phyloP scores from a whole-genome alignment of 2,329 filamentous ascomycete species.

The Didymella exigua region DNA sequence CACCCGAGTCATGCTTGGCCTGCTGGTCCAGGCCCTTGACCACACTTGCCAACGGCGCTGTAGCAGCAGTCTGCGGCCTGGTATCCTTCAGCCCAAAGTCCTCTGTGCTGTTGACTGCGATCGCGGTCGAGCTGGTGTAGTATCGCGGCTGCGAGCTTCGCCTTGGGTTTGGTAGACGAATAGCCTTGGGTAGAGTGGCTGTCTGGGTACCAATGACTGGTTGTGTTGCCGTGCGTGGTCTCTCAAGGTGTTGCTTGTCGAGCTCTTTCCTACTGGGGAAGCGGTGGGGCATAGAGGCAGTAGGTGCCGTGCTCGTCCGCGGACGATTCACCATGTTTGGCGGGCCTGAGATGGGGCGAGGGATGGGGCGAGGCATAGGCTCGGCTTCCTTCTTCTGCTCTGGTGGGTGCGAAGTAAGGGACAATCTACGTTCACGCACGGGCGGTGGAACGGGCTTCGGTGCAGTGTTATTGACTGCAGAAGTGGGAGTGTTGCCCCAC shows the following conservation, averaged over 20 bases:
- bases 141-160: constrained; percentile 22
- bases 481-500: constrained; percentile 6
- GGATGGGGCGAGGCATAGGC: constrained; percentile 7
- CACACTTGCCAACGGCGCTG: neutral
- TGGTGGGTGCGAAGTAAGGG: constrained; percentile 2
- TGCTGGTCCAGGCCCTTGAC: constrained; percentile 1
- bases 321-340: neutral
- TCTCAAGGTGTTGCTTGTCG: constrained; percentile 1
- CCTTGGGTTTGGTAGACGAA: neutral
- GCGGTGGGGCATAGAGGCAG: constrained; percentile 1
- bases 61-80: neutral
- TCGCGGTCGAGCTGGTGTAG: constrained; percentile 16
- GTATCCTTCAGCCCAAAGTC: constrained; percentile 1
- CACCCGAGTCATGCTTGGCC: constrained; percentile 7
- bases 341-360: constrained; percentile 9
- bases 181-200: neutral
- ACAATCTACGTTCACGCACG: neutral
- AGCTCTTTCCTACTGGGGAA: constrained; percentile 12
- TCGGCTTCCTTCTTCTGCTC: neutral
- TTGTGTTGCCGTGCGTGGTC: constrained; percentile 10
- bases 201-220: neutral
- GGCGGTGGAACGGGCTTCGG: neutral
- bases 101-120: constrained; percentile 6
- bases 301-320: constrained; percentile 12
- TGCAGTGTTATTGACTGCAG: neutral